Conservation (phyloP, 306 rosid genomes). For the Sindora glabra region DNA sequence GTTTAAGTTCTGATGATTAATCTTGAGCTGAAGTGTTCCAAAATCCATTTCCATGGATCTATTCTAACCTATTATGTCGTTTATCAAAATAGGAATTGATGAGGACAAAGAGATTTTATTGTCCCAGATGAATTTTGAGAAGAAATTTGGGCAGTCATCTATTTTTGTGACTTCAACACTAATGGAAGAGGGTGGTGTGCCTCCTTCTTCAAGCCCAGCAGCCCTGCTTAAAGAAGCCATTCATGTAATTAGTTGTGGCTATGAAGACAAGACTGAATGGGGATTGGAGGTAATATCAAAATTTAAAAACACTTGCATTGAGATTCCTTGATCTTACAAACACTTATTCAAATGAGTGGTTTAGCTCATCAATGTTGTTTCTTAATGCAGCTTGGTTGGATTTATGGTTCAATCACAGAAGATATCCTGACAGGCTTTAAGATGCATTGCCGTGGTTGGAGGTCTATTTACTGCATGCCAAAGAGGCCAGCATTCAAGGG, state of each 20-base stretch:
- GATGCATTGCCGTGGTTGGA: conserved; percentile 99
- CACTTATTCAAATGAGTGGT: conserved; percentile 9
- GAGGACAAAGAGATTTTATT: conserved; percentile 72
- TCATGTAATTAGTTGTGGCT: conserved; percentile 88
- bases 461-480: conserved; percentile 91
- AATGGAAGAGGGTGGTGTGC: conserved; percentile 91
- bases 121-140: conserved; percentile 93
- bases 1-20: conserved; percentile 8
- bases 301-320: not conserved
- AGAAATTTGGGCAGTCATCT: conserved; percentile 87
- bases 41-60: conserved; percentile 4
- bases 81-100: conserved; percentile 41
- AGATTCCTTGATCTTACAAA: conserved; percentile 9
- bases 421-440: conserved; percentile 92
- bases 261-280: conserved; percentile 98
- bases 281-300: conserved; percentile 66
- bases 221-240: conserved; percentile 85
- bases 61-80: not conserved
- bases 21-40: not conserved
- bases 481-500: conserved; percentile 87
- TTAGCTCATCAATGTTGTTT: conserved; percentile 12
- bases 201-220: conserved; percentile 88
- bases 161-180: conserved; percentile 89
- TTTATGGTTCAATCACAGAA: conserved; percentile 91
- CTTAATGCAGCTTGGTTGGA: conserved; percentile 85